A percentile compares a stretch with the other conserved stretches of the same genome.
These are phyloP conservation scores for Lachnellula subtilissima DNA, from an alignment of 2,329 filamentous ascomycete species.

Conservation along the genomic window DNA sequence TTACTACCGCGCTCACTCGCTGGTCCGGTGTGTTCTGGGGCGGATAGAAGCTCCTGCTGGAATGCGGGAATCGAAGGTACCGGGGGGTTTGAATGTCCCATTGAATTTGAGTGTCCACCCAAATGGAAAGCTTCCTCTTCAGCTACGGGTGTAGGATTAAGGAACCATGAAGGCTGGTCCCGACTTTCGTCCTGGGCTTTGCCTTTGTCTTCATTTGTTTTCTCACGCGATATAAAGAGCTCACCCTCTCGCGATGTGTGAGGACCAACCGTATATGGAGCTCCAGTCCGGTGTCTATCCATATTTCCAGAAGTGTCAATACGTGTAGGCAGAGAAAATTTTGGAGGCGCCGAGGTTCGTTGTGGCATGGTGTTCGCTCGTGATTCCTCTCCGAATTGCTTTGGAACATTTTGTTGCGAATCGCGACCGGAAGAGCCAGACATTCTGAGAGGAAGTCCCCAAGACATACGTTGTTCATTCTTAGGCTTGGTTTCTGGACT, in stretches of 20 bases:
- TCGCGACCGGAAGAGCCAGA: constrained; percentile 30
- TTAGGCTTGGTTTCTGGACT: constrained; percentile 33
- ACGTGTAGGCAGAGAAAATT: neutral
- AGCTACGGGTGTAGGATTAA: constrained; percentile 33
- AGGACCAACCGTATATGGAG: constrained; percentile 3
- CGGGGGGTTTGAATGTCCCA: neutral
- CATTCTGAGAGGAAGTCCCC: constrained; percentile 37
- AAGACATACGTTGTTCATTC: constrained; percentile 40
- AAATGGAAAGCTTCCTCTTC: constrained; percentile 35
- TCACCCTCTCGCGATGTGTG: neutral
- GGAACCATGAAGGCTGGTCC: constrained; percentile 34
- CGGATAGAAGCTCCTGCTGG: neutral
- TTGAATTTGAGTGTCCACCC: constrained; percentile 11
- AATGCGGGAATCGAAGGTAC: neutral
- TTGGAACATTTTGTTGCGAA: constrained; percentile 14
- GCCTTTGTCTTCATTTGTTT: constrained; percentile 8
- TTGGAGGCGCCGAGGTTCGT: constrained; percentile 4
- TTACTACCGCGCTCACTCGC: constrained; percentile 20
- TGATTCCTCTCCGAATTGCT: constrained; percentile 5
- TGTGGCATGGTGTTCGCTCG: constrained; percentile 12
- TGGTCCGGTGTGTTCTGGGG: neutral
- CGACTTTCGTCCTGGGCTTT: constrained; percentile 12
- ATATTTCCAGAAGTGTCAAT: constrained; percentile 7
- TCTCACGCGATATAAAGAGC: neutral
- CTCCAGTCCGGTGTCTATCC: constrained; percentile 4